Evolutionary conservation across 2,329 filamentous ascomycete species (phyloP), one percentile per base, ranked within the genome.

Genomic region (Aspergillus sp.): DNA sequence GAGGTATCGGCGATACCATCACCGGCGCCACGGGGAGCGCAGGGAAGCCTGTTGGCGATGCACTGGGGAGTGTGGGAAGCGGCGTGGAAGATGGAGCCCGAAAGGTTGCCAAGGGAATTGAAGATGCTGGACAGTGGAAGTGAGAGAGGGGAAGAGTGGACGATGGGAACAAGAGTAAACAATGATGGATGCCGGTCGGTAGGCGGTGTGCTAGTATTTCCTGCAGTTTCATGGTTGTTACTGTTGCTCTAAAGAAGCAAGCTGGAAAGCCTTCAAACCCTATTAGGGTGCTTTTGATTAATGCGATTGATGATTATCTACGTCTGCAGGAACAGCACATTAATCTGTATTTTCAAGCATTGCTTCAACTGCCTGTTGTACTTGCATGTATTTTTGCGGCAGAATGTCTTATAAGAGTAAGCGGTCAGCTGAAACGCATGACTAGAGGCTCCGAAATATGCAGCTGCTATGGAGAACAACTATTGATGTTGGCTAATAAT

Each of bases 91-190:
- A 79, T 48, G 86, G 83, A 1, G 72, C 79, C 39, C 76, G 77
- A 47, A 76, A 73, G 50, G 77, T 86, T 2, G 80, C 81, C 13
- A 80, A 83, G 73, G 84, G 85, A 0, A 80, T 84, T 6, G 84
- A 87, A 74, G 77, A 86, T 67, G 85, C 85, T 10, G 85, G 85
- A 3, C 74, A 86, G 69, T 86, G 84, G 84, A 72, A 62, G 49
- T 70, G 52, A 61, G 28, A 19, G 38, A 41, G 32, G 50, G 50
- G 19, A 38, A 23, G 23, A 23, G 23, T n/a, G 30, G 32, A 30
- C 10, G 36, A 25, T 38, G 25, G 2, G 10, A 25, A 21, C 5
- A n/a, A 15, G 12, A 36, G 32, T 36, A 36, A 36, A 36, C 32
- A 36, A 36, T 36, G 32, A 36, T 36, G 32, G 30, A 36, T 36